Conservation (phyloP, 1,284 basidiomycete species). For the Heterobasidion occidentale region DNA sequence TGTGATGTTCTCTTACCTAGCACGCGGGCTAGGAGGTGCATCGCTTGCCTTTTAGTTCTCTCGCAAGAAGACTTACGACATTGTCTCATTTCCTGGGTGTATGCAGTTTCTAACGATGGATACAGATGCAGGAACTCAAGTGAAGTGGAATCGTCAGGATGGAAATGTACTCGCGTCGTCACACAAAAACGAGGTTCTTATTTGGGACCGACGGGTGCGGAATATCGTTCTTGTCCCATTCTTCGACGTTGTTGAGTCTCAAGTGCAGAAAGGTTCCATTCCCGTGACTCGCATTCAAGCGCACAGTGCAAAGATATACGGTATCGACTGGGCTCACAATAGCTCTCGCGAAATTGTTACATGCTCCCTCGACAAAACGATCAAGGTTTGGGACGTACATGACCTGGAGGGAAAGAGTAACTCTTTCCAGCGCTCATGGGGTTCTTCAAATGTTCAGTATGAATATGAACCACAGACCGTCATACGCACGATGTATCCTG, state of each 20-base stretch:
- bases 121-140: conserved; percentile 81
- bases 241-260: conserved; percentile 5
- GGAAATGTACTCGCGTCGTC: conserved; percentile 82
- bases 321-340: conserved; percentile 88
- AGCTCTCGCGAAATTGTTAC: conserved; percentile 76
- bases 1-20: no score
- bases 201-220: conserved; percentile 81
- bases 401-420: conserved; percentile 10
- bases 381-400: conserved; percentile 76
- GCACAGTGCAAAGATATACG: conserved; percentile 87
- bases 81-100: neutral
- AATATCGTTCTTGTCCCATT: neutral
- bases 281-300: conserved; percentile 73
- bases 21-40: no score
- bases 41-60: neutral
- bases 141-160: conserved; percentile 91
- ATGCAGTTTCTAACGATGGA: neutral
- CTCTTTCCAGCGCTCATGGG: neutral
- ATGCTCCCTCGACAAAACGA: conserved; percentile 87
- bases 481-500: conserved; percentile 79
- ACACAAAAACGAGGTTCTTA: conserved; percentile 74
- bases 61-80: neutral
- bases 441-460: neutral
- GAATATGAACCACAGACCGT: conserved; percentile 37
- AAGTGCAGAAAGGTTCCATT: conserved; percentile 77